Evolutionary conservation across 352 stramenopile genomes (phyloP), one percentile per base, ranked within the genome.

Genomic region (Plasmopara muralis): DNA sequence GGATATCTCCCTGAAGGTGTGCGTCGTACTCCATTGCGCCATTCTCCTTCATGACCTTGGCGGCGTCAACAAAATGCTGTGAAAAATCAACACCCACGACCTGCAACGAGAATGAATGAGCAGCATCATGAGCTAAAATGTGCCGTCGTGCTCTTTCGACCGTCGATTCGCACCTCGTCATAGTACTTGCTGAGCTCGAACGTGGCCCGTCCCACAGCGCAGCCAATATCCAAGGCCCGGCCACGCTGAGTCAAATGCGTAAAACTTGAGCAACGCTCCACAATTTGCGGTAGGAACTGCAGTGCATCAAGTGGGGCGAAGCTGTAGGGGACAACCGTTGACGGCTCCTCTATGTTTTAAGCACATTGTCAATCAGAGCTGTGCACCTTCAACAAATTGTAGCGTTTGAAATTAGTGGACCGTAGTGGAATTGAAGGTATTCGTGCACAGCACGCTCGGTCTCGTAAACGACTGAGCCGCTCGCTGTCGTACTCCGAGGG

Each of bases 81-180:
- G 87, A 87, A 55, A 97, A 98, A 56, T 98, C 95, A 66, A 98
- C 91, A 10, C 92, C 95, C 46, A 97, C 77, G 9, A 94, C 66
- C 77, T 88, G 18, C 9, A 68, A 35, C 25, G 30, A 16, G 13
- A 41, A 45, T 14, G 0, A 50, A 45, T 42, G 15, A 50, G 15
- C 13, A 35, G 10, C 14, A 40, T 60, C 38, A 60, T 14, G 15
- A 33, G 29, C 15, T 40, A 33, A 14, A 63, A 5, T 40, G 20
- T 44, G 6, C 9, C 14, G 25, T 47, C 45, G 34, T 44, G 10
- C 16, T 53, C n/a, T 15, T 14, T 40, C 15, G 35, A 15, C 9
- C 15, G 9, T 34, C 31, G 7, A 7, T 20, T 20, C 28, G 15
- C 49, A 88, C 91, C 66, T 97, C 78, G 59, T 97, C 78, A 68